Percentiles rank a stretch among this genome's conserved stretches.
Conservation (phyloP, 805 yeast genomes). For the Isabelozyma rhagii region DNA sequence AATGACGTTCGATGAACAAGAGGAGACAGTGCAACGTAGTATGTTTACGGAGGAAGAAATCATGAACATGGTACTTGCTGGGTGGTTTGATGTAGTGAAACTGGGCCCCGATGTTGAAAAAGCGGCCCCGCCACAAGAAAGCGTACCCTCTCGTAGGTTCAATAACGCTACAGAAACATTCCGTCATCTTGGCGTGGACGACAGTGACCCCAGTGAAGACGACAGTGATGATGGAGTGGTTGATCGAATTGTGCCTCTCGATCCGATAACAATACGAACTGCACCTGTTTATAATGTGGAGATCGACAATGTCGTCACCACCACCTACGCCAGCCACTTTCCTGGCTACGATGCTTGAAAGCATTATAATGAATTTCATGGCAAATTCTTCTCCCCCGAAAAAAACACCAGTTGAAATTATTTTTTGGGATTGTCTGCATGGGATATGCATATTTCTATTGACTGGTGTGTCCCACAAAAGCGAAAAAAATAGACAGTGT, state of each 20-base stretch:
- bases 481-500: too few species aligned
- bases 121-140: neutral
- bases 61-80: conserved; percentile 1
- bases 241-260: neutral
- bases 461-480: too few species aligned
- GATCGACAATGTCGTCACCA: neutral
- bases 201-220: neutral
- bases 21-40: conserved; percentile 5
- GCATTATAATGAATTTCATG: neutral
- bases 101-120: neutral
- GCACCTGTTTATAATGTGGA: conserved; percentile 1
- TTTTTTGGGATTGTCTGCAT: too few species aligned
- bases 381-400: too few species aligned
- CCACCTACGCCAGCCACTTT: conserved; percentile 1
- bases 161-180: neutral
- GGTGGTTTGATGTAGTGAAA: neutral
- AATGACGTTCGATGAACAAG: conserved; percentile 6
- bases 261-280: neutral
- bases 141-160: neutral
- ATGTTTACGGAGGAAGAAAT: conserved; percentile 7
- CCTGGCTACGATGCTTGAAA: conserved; percentile 1
- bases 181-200: neutral
- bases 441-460: too few species aligned
- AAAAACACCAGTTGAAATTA: too few species aligned
- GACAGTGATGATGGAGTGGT: conserved; percentile 2